Evolutionary conservation across 495 filamentous ascomycete species (phyloP).

Genomic region (Lophiotrema nucula): DNA sequence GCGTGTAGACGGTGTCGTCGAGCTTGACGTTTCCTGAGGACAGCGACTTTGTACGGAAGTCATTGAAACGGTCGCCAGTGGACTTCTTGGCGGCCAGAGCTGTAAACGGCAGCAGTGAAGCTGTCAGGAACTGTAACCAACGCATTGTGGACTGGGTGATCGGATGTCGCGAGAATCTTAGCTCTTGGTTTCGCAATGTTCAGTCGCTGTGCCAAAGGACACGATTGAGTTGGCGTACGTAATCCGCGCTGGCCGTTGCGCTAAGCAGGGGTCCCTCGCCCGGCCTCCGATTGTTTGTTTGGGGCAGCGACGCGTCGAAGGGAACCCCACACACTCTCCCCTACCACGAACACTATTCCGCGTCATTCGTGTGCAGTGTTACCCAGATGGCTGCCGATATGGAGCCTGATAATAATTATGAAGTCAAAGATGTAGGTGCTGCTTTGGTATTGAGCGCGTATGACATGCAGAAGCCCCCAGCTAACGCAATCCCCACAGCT

Average conservation of each 20-base stretch:
- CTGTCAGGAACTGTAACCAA: constrained; percentile 50
- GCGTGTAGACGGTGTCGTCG: constrained; percentile 68
- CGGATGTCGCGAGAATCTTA: background rate
- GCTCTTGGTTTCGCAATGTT: too few species aligned
- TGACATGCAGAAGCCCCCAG: background rate
- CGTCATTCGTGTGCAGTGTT: constrained; percentile 23
- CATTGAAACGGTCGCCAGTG: constrained; percentile 58
- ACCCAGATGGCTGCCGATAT: constrained; percentile 7
- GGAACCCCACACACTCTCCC: background rate
- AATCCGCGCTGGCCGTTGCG: too few species aligned
- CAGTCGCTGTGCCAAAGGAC: too few species aligned
- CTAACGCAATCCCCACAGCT: constrained; percentile 20
- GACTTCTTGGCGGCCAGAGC: constrained; percentile 58
- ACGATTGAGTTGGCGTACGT: constrained; percentile 18
- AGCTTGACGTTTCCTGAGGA: constrained; percentile 70
- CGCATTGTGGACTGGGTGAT: constrained; percentile 40
- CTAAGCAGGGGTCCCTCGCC: too few species aligned
- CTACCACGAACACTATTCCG: background rate
- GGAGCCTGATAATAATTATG: constrained; percentile 20
- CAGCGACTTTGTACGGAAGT: constrained; percentile 65
- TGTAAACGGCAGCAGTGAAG: constrained; percentile 53
- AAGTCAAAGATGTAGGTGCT: constrained; percentile 28
- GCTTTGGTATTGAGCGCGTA: background rate
- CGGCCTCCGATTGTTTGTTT: too few species aligned
- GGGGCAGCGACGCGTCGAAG: too few species aligned